Conservation (phyloP, 495 filamentous ascomycete species). For the Daldinia decipiens region DNA sequence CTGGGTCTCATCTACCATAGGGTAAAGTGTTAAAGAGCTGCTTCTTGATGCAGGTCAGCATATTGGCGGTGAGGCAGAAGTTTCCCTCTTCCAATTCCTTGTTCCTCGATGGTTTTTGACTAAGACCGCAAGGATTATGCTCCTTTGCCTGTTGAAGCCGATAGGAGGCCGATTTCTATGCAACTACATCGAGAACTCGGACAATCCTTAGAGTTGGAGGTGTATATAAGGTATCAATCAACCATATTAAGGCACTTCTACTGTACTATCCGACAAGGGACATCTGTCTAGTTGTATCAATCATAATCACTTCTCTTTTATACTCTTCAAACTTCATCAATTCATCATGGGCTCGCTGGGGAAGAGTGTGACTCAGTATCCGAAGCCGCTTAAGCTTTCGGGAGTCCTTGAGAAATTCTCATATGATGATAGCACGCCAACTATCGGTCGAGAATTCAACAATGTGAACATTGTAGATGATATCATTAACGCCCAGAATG, state of each 20-base stretch:
- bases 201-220: background rate
- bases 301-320: background rate
- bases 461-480: slow-evolving; percentile 67
- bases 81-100: background rate
- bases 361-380: slow-evolving; percentile 9
- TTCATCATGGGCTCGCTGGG: slow-evolving; percentile 45
- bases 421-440: slow-evolving; percentile 72
- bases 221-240: slow-evolving; percentile 1
- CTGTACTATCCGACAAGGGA: background rate
- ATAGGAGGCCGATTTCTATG: background rate
- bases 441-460: slow-evolving; percentile 74
- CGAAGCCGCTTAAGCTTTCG: slow-evolving; percentile 58
- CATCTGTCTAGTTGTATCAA: background rate
- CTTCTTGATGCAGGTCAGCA: background rate
- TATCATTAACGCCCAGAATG: slow-evolving; percentile 40
- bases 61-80: background rate
- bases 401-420: slow-evolving; percentile 67
- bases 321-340: background rate
- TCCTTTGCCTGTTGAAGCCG: background rate
- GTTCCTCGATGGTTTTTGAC: background rate
- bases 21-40: background rate
- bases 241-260: background rate
- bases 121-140: background rate
- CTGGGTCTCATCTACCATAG: background rate
- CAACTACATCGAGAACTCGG: background rate